These are phyloP conservation scores for Corylus americana DNA, from an alignment of 306 rosid species.

Conservation along the genomic window DNA sequence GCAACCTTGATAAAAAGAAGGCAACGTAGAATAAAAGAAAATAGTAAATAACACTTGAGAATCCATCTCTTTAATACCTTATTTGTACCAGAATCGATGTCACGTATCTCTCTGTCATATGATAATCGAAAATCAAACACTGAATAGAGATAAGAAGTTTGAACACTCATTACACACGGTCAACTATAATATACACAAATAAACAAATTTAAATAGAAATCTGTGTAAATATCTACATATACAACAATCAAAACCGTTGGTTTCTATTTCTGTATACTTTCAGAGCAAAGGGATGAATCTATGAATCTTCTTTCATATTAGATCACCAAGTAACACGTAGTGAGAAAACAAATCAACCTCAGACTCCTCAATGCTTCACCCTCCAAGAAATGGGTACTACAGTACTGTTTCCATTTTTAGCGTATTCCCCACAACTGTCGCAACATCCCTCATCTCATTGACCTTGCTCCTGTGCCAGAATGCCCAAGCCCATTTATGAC, in stretches of 20 bases:
- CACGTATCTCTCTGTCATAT: not conserved
- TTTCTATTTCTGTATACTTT: not conserved
- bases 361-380: not conserved
- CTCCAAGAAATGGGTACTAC: not conserved
- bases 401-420: not conserved
- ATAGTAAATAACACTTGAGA: not conserved
- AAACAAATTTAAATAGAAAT: constrained; percentile 6
- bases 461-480: constrained; percentile 30
- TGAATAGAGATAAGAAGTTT: not conserved
- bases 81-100: not conserved
- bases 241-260: not conserved
- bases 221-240: not conserved
- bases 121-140: not conserved
- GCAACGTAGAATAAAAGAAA: not conserved
- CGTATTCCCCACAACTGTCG: not conserved
- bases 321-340: not conserved
- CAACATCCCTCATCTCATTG: constrained; percentile 10
- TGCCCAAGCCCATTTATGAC: constrained; percentile 48
- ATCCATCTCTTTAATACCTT: not conserved
- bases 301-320: not conserved
- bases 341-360: not conserved
- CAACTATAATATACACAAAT: not conserved
- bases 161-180: not conserved
- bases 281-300: not conserved
- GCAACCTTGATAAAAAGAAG: not conserved